Evolutionary conservation across 495 filamentous ascomycete species (phyloP), one percentile per base, ranked within the genome.

Genomic region (Elaphomyces granulatus): DNA sequence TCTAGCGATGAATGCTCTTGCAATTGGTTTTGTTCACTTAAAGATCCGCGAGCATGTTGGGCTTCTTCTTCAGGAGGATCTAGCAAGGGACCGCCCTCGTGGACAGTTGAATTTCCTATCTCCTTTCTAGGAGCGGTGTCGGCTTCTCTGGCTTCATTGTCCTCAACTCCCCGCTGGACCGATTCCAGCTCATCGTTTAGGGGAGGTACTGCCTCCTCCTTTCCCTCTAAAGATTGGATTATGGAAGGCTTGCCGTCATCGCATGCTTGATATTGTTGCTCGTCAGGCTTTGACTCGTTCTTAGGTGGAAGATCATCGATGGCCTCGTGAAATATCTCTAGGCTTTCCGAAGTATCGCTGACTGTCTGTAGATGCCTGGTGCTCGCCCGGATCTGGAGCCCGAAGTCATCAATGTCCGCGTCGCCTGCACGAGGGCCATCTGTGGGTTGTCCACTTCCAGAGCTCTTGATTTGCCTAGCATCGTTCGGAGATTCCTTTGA

Each of bases 391-490:
- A 68, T 59, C 6, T 63, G 64, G 15, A 68, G 51, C 2, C 64
- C 64, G 45, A 68, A 68, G 34, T 68, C 64, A 37, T 68, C 64
- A n/a, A 64, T 18, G 14, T 55, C 56, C 12, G 9, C 12, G 19
- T 20, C n/a, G n/a, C n/a, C n/a, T n/a, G n/a, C n/a, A n/a, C n/a
- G n/a, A n/a, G n/a, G n/a, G n/a, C n/a, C n/a, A n/a, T n/a, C n/a
- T n/a, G n/a, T n/a, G n/a, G n/a, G n/a, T n/a, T n/a, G n/a, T n/a
- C n/a, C n/a, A n/a, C n/a, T n/a, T n/a, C n/a, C n/a, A n/a, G n/a
- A n/a, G n/a, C n/a, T n/a, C n/a, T n/a, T n/a, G n/a, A n/a, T n/a
- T n/a, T n/a, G n/a, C n/a, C n/a, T n/a, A n/a, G n/a, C n/a, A n/a
- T n/a, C n/a, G n/a, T n/a, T n/a, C n/a, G n/a, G n/a, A n/a, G n/a